A percentile compares a stretch with the other conserved stretches of the same genome.
phyloP scores from a whole-genome alignment of 768 basidiomycete genomes.

The Cystofilobasidium capitatum region DNA sequence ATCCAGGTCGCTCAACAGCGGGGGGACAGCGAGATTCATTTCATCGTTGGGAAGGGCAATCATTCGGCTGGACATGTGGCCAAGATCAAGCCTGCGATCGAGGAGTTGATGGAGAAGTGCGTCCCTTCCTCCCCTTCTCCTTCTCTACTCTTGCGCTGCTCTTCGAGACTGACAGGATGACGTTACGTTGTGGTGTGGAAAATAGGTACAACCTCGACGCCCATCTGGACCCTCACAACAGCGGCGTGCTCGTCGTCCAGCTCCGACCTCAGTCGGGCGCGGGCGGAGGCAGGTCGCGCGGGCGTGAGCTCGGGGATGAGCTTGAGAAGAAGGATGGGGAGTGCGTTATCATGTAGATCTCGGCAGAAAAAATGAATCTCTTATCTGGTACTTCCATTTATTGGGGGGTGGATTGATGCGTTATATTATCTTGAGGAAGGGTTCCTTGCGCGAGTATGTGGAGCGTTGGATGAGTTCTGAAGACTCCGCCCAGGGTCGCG shows the following conservation, averaged over 20 bases:
- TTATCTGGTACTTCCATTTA: too few relatives aligned
- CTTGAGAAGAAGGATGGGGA: conserved; percentile 48
- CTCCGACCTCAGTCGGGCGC: conserved; percentile 44
- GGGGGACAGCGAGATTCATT: conserved; percentile 56
- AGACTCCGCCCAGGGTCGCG: too few relatives aligned
- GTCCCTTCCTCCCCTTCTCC: conserved; percentile 37
- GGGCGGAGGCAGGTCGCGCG: conserved; percentile 39
- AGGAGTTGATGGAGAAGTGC: conserved; percentile 68
- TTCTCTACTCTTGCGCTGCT: neutral
- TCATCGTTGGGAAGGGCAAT: conserved; percentile 86
- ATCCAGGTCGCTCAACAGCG: conserved; percentile 51
- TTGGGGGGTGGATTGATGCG: too few relatives aligned
- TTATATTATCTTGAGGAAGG: too few relatives aligned
- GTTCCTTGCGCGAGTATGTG: too few relatives aligned
- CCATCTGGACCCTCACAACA: conserved; percentile 65
- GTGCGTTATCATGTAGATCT: conserved; percentile 60
- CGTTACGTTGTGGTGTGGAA: neutral
- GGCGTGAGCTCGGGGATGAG: conserved; percentile 53
- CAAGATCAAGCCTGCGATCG: conserved; percentile 86
- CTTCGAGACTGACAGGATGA: too few relatives aligned
- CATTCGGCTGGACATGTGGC: conserved; percentile 67
- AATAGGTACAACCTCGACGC: conserved; percentile 62
- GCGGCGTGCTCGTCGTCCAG: conserved; percentile 73
- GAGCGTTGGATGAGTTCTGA: too few relatives aligned
- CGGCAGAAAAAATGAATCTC: neutral